Conservation (phyloP, 2,329 filamentous ascomycete species). For the Fusarium temperatum region DNA sequence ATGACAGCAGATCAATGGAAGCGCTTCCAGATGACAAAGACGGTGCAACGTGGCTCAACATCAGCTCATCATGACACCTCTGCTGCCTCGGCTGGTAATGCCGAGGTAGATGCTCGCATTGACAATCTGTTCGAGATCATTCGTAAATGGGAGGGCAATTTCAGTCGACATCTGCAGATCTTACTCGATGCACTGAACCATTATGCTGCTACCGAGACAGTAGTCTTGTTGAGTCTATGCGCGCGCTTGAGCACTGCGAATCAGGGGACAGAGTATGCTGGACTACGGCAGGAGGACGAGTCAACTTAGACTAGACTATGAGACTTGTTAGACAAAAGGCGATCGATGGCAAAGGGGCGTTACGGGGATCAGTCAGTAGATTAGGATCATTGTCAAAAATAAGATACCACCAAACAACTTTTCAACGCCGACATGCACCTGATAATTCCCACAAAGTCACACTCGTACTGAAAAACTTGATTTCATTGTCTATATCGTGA, state of each 20-base stretch:
- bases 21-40: slow-evolving; percentile 61
- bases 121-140: slow-evolving; percentile 87
- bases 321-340: not conserved
- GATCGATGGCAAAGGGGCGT: slow-evolving; percentile 25
- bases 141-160: slow-evolving; percentile 91
- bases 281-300: slow-evolving; percentile 68
- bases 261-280: slow-evolving; percentile 74
- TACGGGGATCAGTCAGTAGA: slow-evolving; percentile 31
- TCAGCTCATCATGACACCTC: slow-evolving; percentile 46
- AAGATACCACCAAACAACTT: slow-evolving; percentile 38
- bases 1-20: slow-evolving; percentile 71
- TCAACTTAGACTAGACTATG: slow-evolving; percentile 27
- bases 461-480: slow-evolving; percentile 1
- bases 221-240: slow-evolving; percentile 89
- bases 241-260: slow-evolving; percentile 83
- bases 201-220: slow-evolving; percentile 96
- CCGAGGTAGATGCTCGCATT: slow-evolving; percentile 60
- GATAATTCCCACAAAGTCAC: not conserved
- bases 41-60: slow-evolving; percentile 50
- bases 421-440: slow-evolving; percentile 11
- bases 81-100: slow-evolving; percentile 47
- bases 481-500: slow-evolving; percentile 27
- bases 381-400: slow-evolving; percentile 26
- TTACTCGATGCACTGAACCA: slow-evolving; percentile 95
- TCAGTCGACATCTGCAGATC: slow-evolving; percentile 91